phyloP scores from a whole-genome alignment of 345 rosid species.

The Populus tremula region DNA sequence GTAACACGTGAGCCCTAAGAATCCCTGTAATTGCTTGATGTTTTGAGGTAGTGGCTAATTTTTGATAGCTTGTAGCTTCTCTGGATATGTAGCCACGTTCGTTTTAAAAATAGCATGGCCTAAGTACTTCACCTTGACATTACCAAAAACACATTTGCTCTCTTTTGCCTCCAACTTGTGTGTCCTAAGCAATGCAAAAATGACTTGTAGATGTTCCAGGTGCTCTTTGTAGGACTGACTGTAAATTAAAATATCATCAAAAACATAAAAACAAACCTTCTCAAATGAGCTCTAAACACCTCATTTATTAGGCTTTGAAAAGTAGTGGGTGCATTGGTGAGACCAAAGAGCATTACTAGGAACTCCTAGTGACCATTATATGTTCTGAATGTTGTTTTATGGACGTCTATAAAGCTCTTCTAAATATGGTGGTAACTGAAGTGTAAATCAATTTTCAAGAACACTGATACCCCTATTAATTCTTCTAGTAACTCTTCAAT shows the following conservation, averaged over 20 bases:
- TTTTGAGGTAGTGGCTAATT: no score
- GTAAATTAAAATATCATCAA: no score
- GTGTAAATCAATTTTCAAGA: not conserved
- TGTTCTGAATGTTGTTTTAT: not conserved
- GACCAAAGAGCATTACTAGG: not conserved
- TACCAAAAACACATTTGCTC: not conserved
- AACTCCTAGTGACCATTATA: not conserved
- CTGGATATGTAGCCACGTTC: not conserved
- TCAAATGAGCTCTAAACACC: no score
- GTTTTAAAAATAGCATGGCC: not conserved
- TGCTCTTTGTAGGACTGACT: rapidly evolving
- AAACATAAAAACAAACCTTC: no score
- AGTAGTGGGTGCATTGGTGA: not conserved
- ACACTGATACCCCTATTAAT: rapidly evolving
- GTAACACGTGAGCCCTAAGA: not conserved
- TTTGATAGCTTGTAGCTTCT: not conserved
- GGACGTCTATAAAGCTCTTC: rapidly evolving
- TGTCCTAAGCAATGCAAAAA: not conserved
- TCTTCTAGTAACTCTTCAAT: not conserved
- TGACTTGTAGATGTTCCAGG: not conserved
- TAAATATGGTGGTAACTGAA: not conserved
- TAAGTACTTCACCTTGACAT: not conserved
- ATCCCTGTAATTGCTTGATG: not conserved
- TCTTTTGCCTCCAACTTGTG: not conserved
- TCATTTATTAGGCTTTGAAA: not conserved